Evolutionary conservation across 257 asterid species (phyloP), one percentile per base, ranked within the genome.

Genomic region (Solanum boliviense): DNA sequence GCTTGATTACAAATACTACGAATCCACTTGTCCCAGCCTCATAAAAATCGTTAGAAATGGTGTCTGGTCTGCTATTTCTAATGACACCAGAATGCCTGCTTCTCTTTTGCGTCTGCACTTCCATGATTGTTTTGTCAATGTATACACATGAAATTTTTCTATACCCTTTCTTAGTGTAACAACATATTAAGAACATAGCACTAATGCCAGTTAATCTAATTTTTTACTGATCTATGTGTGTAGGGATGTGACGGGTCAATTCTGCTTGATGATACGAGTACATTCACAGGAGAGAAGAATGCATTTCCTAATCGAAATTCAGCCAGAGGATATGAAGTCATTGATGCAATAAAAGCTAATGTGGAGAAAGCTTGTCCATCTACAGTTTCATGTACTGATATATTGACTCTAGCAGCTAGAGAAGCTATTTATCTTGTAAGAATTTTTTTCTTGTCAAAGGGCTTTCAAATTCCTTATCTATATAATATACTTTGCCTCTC

Each of bases 241-340:
- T 78, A 95, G 98, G 97, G 98, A 3, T 95, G 98, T 82, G 98
- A 95, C 32, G 98, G 96, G 78, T 95, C 98, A 4, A 89, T 95
- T 84, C 87, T 95, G 72, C 93, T 95, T 7, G 98, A 95, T 56
- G 95, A 90, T 88, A 93, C 88, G 85, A 90, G 92, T 88, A 87
- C 88, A 35, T 90, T 93, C 91, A 88, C 25, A 25, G 94, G 98
- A 70, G 98, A 95, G 91, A 95, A 94, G 86, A 90, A 88, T 18
- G 93, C 95, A 12, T 9, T 65, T 20, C 89, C 95, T 23, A 95
- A 95, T 83, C 84, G 87, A 72, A 92, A 94, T 79, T 95, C 98
- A 9, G 96, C 79, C 15, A 94, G 96, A 72, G 98, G 98, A 32
- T 95, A 87, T 48, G 96, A 95, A 84, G 96, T 93, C 48, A 94